Conservation (phyloP, 2,329 filamentous ascomycete genomes). For the Fusarium citri region DNA sequence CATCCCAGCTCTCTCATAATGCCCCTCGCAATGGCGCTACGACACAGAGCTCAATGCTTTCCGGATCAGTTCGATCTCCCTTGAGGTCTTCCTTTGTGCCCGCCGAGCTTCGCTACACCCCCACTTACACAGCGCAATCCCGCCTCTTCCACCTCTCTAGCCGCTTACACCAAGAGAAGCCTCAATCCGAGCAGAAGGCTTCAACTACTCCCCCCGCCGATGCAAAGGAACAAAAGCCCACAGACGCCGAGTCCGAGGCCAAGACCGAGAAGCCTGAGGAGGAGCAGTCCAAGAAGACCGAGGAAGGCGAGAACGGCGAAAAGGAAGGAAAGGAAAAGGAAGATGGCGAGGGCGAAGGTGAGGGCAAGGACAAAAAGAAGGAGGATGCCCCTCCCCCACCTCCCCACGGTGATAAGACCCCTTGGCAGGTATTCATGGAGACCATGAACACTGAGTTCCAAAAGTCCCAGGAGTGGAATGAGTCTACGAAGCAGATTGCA, state of each 20-base stretch:
- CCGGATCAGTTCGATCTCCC: conserved; percentile 50
- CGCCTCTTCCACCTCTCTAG: conserved; percentile 51
- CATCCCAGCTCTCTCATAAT: conserved; percentile 50
- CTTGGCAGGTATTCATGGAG: conserved; percentile 98
- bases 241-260: conserved; percentile 49
- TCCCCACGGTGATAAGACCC: conserved; percentile 97
- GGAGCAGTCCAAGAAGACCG: conserved; percentile 57
- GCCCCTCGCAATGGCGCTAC: conserved; percentile 44
- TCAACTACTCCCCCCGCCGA: conserved; percentile 52
- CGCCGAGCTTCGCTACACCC: conserved; percentile 50
- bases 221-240: conserved; percentile 55
- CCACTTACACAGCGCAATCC: conserved; percentile 47
- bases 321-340: conserved; percentile 62
- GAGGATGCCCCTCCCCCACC: conserved; percentile 84
- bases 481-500: conserved; percentile 94
- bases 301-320: conserved; percentile 52
- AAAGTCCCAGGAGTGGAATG: conserved; percentile 98
- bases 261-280: conserved; percentile 56
- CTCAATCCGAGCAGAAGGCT: conserved; percentile 47
- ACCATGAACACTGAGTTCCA: conserved; percentile 96
- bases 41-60: conserved; percentile 44
- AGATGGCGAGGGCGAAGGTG: conserved; percentile 58
- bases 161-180: conserved; percentile 50
- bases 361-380: conserved; percentile 68
- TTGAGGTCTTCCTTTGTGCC: conserved; percentile 61